Percentiles rank a stretch among this genome's conserved stretches.
Evolutionary conservation across 441 rosid genomes (phyloP).

Genomic region (Gossypium laxum): DNA sequence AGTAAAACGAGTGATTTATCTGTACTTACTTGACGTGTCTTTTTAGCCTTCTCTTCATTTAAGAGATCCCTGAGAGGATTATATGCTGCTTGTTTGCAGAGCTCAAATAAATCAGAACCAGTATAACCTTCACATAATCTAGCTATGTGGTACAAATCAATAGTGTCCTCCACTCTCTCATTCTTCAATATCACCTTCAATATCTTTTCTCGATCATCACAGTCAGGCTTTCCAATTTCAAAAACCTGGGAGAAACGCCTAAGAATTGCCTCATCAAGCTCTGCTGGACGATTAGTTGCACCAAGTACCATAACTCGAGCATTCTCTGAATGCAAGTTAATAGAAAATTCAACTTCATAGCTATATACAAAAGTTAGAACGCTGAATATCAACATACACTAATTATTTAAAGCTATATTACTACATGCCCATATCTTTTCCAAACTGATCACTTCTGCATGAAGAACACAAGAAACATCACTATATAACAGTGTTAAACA

Average conservation of each 20-base stretch:
- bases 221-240: slow-evolving; percentile 80
- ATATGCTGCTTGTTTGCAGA: slow-evolving; percentile 91
- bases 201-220: slow-evolving; percentile 61
- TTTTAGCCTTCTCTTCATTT: slow-evolving; percentile 68
- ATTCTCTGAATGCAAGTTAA: slow-evolving; percentile 35
- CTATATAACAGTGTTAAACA: not conserved
- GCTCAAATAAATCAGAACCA: slow-evolving; percentile 87
- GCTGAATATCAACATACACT: not conserved
- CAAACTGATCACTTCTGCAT: not conserved
- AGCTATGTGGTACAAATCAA: slow-evolving; percentile 58
- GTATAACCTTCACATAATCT: slow-evolving; percentile 65
- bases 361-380: not conserved
- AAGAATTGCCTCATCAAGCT: slow-evolving; percentile 89
- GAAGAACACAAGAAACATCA: not conserved
- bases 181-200: slow-evolving; percentile 73
- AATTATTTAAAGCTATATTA: not conserved
- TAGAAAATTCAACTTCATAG: not conserved
- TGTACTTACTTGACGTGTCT: slow-evolving; percentile 40
- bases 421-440: not conserved
- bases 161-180: slow-evolving; percentile 50
- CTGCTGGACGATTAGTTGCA: slow-evolving; percentile 90
- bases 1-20: not conserved
- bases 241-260: slow-evolving; percentile 84
- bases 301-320: slow-evolving; percentile 95
- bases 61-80: slow-evolving; percentile 71